Base-by-base conservation (phyloP, 768 basidiomycete genomes). In the Agrocybe pediades region DNA sequence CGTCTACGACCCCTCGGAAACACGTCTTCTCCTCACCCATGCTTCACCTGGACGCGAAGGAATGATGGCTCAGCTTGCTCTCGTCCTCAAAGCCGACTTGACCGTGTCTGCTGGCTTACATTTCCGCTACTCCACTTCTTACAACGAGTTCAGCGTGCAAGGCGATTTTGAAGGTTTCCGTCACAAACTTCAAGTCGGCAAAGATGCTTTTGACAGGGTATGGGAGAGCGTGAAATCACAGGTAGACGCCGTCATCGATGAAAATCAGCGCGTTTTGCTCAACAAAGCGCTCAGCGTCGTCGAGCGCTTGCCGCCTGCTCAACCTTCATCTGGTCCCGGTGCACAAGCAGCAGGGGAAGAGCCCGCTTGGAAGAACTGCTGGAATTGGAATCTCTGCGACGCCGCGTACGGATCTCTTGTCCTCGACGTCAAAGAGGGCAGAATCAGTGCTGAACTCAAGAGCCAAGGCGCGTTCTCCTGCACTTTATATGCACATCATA, bases 361-460 rank as follows among this genome's bases (percentile, higher is more conserved):
- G 62, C 86, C 88, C 2, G 87, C 92, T 0, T 99, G 97, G 97
- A 99, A 98, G 72, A 98, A 97, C 68, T 94, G 92, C 68, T 98
- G 96, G 96, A 94, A 97, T 68, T 97, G 96, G 96, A 96, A 98
- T 64, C 74, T 98, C 40, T 95, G 95, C 58, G 97, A 99, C 62
- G 96, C 96, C 6, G 91, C 94, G 2, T 97, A 88, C 56, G 96
- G 97, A 1, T 86, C 85, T 9, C 79, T 99, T 27, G 75, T 97
- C 1, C 74, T 99, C 41, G 94, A 97, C 60, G 74, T 98, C 62
- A 89, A 89, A 62, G 95, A 98, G 54, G 95, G 96, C 6, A 79
- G 95, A 45, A 84, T 99, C 42, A 95, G 92, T 53, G 88, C 89
- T 0, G 95, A 98, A 67, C 79, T 95, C 56, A 95, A 89, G 72